Base-by-base conservation (phyloP, 108 stramenopile species). In the Nitzschia palea region DNA sequence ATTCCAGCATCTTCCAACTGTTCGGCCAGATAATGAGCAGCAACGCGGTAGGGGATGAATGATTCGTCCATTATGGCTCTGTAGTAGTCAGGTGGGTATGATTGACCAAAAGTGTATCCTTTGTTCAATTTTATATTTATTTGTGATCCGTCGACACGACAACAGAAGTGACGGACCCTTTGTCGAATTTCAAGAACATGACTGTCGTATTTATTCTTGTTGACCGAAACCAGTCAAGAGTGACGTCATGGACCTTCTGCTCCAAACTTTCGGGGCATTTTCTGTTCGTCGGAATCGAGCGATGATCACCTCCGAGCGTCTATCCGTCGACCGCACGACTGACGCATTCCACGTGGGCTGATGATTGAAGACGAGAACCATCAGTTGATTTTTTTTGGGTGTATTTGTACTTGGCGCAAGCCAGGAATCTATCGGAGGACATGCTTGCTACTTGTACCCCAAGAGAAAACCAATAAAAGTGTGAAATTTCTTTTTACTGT, bases 21-120 rank as follows among this genome's bases (percentile, higher is more conserved):
- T 32, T 75, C 31, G 32, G 55, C 35, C 32, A 90, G 63, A 68
- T 81, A 80, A 30, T 71, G 57, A 20, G 85, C 82, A 14, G 89
- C 89, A 14, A 60, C 58, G 40, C 89, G 89, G 68, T 90, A 90
- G 36, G 86, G 78, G 18, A 83, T 9, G 50, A 76, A 79, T n/a
- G 70, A 67, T 22, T 68, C 50, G 32, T 80, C 68, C 73, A 70
- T 70, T 3, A 54, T 69, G 14, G 37, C 8, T 40, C 37, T 40
- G 37, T 40, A n/a, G n/a, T n/a, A n/a, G n/a, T n/a, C n/a, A n/a
- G n/a, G n/a, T n/a, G n/a, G n/a, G n/a, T n/a, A n/a, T n/a, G n/a
- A n/a, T n/a, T n/a, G n/a, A n/a, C n/a, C n/a, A n/a, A n/a, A n/a
- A n/a, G n/a, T n/a, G n/a, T n/a, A n/a, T n/a, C n/a, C n/a, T n/a